Evolutionary conservation across 2,329 filamentous ascomycete genomes (phyloP).

Genomic region (Bisporella sp.): DNA sequence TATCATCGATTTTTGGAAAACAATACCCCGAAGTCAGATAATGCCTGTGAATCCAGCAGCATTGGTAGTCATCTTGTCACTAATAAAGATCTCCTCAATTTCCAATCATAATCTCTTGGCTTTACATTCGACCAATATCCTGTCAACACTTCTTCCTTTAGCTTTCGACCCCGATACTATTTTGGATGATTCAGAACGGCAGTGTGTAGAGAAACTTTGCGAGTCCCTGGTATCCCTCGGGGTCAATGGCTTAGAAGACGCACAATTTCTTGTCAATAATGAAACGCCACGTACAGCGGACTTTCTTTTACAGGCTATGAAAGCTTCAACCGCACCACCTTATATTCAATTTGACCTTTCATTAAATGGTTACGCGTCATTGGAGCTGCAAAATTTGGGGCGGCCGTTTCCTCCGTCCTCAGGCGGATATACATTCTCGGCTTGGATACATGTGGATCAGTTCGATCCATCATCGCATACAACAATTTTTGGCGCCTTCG

Average conservation of each 20-base stretch:
- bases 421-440: constrained; percentile 80
- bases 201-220: constrained; percentile 59
- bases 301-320: constrained; percentile 69
- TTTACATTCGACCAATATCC: constrained; percentile 64
- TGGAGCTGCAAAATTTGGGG: constrained; percentile 83
- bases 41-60: constrained; percentile 45
- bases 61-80: constrained; percentile 49
- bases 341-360: constrained; percentile 94
- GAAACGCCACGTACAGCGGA: constrained; percentile 49
- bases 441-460: constrained; percentile 82
- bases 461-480: constrained; percentile 85
- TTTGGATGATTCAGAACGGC: constrained; percentile 48
- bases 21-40: constrained; percentile 43
- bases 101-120: constrained; percentile 65
- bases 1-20: constrained; percentile 57
- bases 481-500: constrained; percentile 92
- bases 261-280: constrained; percentile 60
- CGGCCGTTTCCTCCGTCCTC: constrained; percentile 76
- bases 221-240: constrained; percentile 66
- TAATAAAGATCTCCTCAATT: constrained; percentile 43
- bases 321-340: constrained; percentile 67
- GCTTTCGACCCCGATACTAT: constrained; percentile 47
- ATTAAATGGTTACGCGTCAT: constrained; percentile 76
- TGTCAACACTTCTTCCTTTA: constrained; percentile 58
- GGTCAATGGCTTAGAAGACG: constrained; percentile 74